Base-by-base conservation (phyloP, 495 filamentous ascomycete species). In the Aspergillus sclerotioniger region DNA sequence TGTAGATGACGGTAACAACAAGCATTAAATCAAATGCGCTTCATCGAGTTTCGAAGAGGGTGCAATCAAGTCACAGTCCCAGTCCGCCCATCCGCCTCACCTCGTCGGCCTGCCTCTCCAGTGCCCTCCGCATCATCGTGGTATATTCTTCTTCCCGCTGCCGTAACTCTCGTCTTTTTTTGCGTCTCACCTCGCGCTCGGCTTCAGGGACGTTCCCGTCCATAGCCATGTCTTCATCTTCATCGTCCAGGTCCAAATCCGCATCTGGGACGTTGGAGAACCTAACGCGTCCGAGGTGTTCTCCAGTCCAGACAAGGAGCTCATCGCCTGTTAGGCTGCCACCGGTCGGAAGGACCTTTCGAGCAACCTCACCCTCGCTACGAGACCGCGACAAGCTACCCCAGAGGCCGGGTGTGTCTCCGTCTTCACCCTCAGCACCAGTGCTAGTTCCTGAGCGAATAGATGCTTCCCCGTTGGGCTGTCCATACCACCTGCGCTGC, bases 71-170 rank as follows among this genome's bases (percentile, higher is more conserved):
- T 69, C 28, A 69, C 61, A 87, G 62, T 12, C 89, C 87, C 53
- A 92, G 78, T 33, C 86, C 85, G 54, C 83, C 80, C 66, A 92
- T 82, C 72, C 89, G 91, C 59, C 89, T 77, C 58, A 89, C 88
- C 66, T 94, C 91, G 73, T 92, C 85, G 15, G 90, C 91, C 70
- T 95, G 90, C 67, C 80, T 79, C 72, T 90, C 83, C 56, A 96
- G 71, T 10, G 88, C 90, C 51, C 80, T 76, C 53, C 90, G 81
- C 89, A 96, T 92, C 61, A 72, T 82, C 48, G 81, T 75, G 31
- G 74, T 75, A 72, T 92, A 92, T 63, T 78, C 78, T 59, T 72
- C 70, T 67, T 87, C 85, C 46, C 56, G 68, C 45, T 71, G 73
- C 65, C 58, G 62, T 44, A 64, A 62, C 53, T 67, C 68, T 37